Percentiles rank a stretch among this genome's conserved stretches.
phyloP scores from a whole-genome alignment of 1,139 yeast genomes.

The Arxiozyma bovina region DNA sequence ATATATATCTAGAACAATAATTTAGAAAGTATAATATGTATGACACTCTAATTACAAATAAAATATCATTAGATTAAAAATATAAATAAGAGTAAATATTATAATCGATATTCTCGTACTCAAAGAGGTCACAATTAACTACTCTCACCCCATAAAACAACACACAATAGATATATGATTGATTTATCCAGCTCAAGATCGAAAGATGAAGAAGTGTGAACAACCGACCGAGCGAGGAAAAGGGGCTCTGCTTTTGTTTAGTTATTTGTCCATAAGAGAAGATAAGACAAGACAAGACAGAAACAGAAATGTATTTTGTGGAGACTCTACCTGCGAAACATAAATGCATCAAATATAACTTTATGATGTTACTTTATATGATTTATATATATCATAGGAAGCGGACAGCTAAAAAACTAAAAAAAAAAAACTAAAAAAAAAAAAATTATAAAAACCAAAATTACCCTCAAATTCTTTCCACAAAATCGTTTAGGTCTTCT shows the following conservation, averaged over 20 bases:
- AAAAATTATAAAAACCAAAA: no score
- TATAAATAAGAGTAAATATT: background rate
- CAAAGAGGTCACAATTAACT: slow-evolving; percentile 52
- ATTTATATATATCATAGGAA: background rate
- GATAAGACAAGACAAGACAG: background rate
- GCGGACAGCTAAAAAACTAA: background rate
- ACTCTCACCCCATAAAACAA: slow-evolving; percentile 47
- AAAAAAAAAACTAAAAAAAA: no score
- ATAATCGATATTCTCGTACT: slow-evolving; percentile 62
- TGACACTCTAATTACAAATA: slow-evolving; percentile 65
- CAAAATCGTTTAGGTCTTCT: background rate
- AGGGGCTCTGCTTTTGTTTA: slow-evolving; percentile 17
- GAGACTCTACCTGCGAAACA: background rate
- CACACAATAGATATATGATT: background rate
- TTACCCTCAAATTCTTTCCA: background rate
- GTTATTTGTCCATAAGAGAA: no score
- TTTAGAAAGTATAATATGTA: slow-evolving; percentile 32
- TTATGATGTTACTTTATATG: no score
- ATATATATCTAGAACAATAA: no score
- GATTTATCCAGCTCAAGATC: slow-evolving; percentile 40
- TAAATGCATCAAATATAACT: no score
- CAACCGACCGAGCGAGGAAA: slow-evolving; percentile 35
- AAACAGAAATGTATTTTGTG: no score
- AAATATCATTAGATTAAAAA: slow-evolving; percentile 39
- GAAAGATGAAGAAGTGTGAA: slow-evolving; percentile 6